Conservation (phyloP, 2,329 filamentous ascomycete species). For the Fonsecaea pugnacius region DNA sequence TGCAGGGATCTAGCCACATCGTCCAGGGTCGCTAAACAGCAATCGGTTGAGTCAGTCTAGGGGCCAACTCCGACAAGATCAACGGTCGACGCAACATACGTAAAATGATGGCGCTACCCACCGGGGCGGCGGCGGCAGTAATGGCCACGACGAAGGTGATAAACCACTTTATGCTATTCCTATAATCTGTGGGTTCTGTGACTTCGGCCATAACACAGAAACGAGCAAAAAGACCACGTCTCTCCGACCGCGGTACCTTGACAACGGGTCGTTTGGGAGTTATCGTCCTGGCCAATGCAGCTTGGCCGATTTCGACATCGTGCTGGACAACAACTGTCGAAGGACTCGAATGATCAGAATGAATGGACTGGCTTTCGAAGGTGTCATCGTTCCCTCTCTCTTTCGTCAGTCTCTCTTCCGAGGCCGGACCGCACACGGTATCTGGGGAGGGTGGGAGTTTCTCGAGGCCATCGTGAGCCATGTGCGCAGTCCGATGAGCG, state of each 20-base stretch:
- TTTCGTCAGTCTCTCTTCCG: constrained; percentile 7
- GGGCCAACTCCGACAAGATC: background rate
- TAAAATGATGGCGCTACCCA: constrained; percentile 83
- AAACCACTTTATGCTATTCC: constrained; percentile 76
- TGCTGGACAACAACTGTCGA: constrained; percentile 27
- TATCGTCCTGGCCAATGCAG: constrained; percentile 36
- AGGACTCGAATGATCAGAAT: constrained; percentile 18
- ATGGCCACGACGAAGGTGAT: constrained; percentile 78
- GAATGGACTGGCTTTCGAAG: constrained; percentile 21
- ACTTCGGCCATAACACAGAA: constrained; percentile 79
- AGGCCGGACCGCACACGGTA: constrained; percentile 9
- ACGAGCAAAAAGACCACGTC: constrained; percentile 73
- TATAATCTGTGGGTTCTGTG: constrained; percentile 74
- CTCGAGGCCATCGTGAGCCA: constrained; percentile 23
- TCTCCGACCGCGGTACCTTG: constrained; percentile 57
- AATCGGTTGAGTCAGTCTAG: background rate
- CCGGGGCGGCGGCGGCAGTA: constrained; percentile 75
- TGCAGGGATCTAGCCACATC: constrained; percentile 67
- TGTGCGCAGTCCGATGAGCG: constrained; percentile 2
- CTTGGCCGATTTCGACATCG: constrained; percentile 29
- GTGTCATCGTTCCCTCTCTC: constrained; percentile 16
- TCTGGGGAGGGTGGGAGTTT: constrained; percentile 19
- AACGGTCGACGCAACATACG: constrained; percentile 57
- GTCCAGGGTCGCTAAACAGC: constrained; percentile 65
- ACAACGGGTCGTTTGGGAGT: constrained; percentile 47